phyloP scores from a whole-genome alignment of 75 land plant genomes.

The Isoetes taiwanensis region DNA sequence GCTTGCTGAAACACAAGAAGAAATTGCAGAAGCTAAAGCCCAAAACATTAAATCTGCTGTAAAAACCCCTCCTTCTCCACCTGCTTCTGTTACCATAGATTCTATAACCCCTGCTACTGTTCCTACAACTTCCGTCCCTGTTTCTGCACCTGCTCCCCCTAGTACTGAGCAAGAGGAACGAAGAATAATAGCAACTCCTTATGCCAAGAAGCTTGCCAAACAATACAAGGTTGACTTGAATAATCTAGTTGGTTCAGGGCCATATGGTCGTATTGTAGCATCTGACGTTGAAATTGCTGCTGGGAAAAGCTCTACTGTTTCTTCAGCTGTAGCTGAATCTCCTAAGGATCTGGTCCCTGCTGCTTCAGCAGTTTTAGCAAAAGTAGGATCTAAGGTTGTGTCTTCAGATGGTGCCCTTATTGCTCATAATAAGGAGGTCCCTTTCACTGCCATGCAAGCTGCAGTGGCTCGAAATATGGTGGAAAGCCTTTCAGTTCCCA shows the following conservation, averaged over 20 bases:
- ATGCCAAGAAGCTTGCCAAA: constrained; percentile 90
- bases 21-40: constrained; percentile 40
- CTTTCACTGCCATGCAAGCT: constrained; percentile 87
- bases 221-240: constrained; percentile 74
- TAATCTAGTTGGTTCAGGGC: constrained; percentile 56
- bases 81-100: constrained; percentile 16
- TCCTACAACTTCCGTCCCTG: constrained; percentile 5
- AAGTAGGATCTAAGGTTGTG: neutral
- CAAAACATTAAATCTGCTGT: neutral
- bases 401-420: constrained; percentile 11
- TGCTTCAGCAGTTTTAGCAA: constrained; percentile 7
- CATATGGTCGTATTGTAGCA: constrained; percentile 64
- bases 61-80: constrained; percentile 16
- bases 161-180: constrained; percentile 28
- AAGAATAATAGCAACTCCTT: constrained; percentile 68
- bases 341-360: constrained; percentile 5
- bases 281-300: constrained; percentile 65
- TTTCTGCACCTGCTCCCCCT: constrained; percentile 9
- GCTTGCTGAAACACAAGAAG: constrained; percentile 76
- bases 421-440: constrained; percentile 39
- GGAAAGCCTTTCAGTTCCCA: constrained; percentile 74
- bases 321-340: too few species aligned
- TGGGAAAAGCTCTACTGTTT: constrained; percentile 48
- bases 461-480: constrained; percentile 91
- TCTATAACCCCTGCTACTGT: constrained; percentile 18